Evolutionary conservation across 2,329 filamentous ascomycete species (phyloP).

Genomic region (Fusarium setosum): DNA sequence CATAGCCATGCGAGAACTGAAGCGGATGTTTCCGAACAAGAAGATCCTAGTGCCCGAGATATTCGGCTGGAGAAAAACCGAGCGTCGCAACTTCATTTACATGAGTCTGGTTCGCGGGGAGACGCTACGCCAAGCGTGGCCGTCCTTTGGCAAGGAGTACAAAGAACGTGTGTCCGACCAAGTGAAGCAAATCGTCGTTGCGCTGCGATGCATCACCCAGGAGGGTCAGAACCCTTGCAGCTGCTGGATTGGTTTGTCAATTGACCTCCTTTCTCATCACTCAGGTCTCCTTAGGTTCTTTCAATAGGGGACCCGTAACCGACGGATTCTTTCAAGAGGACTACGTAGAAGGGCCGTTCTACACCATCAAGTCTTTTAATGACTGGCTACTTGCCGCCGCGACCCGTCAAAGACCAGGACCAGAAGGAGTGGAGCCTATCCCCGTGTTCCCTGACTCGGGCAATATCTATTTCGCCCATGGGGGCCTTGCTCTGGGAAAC

Average conservation of each 20-base stretch:
- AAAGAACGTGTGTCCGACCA: conserved; percentile 27
- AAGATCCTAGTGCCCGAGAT: conserved; percentile 46
- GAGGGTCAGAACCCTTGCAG: too few relatives aligned
- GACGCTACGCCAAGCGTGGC: conserved; percentile 35
- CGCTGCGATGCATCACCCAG: conserved; percentile 19
- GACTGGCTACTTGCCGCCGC: conserved; percentile 35
- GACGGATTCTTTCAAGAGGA: too few relatives aligned
- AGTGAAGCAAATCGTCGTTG: conserved; percentile 16
- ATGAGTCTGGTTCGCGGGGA: conserved; percentile 33
- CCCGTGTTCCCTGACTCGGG: conserved; percentile 27
- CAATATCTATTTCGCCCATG: conserved; percentile 39
- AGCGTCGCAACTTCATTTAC: conserved; percentile 31
- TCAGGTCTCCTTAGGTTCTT: too few relatives aligned
- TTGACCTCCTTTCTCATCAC: too few relatives aligned
- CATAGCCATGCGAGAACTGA: conserved; percentile 14
- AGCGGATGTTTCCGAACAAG: conserved; percentile 12
- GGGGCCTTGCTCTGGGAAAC: conserved; percentile 36
- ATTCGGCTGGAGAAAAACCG: conserved; percentile 41
- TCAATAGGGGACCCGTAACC: too few relatives aligned
- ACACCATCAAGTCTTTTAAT: conserved; percentile 32
- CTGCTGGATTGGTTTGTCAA: too few relatives aligned
- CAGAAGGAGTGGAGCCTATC: not conserved
- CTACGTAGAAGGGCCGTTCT: conserved; percentile 29
- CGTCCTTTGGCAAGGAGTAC: conserved; percentile 25
- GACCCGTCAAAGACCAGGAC: conserved; percentile 26